phyloP scores from a whole-genome alignment of 164 flowering plant genomes.

The Vitis labrusca region DNA sequence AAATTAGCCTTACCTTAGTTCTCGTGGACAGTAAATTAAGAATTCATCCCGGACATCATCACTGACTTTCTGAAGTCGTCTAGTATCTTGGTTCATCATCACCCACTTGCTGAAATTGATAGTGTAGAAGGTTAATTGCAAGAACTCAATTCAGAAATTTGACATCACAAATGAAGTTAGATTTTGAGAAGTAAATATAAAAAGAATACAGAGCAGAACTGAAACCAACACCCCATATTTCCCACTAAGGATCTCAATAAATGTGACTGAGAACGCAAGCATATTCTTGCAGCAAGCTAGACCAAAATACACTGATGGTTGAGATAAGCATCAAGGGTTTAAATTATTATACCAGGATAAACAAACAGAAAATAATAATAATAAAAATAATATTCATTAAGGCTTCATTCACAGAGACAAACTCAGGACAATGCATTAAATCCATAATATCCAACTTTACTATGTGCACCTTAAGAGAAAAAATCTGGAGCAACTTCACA shows the following conservation, averaged over 20 bases:
- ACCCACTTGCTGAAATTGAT: slow-evolving; percentile 78
- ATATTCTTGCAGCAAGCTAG: too few species aligned
- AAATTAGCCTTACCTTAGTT: slow-evolving; percentile 47
- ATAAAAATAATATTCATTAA: too few species aligned
- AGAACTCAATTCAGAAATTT: neutral
- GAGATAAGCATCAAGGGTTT: too few species aligned
- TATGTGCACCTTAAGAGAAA: too few species aligned
- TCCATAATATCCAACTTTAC: too few species aligned
- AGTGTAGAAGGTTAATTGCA: neutral
- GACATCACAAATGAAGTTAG: neutral
- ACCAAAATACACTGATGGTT: too few species aligned
- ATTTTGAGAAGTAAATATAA: neutral
- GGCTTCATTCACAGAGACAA: too few species aligned
- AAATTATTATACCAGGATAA: too few species aligned
- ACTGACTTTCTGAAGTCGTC: slow-evolving; percentile 83
- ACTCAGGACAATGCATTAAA: too few species aligned
- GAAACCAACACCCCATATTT: neutral
- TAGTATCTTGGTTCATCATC: slow-evolving; percentile 82
- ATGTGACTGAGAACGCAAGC: too few species aligned
- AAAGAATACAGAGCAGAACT: neutral
- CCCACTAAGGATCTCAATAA: neutral
- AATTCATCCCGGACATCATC: slow-evolving; percentile 87
- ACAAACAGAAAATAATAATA: too few species aligned
- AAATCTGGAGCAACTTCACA: too few species aligned
- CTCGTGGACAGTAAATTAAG: slow-evolving; percentile 60